Base-by-base conservation (phyloP, 495 filamentous ascomycete genomes). In the Daldinia caldariorum region DNA sequence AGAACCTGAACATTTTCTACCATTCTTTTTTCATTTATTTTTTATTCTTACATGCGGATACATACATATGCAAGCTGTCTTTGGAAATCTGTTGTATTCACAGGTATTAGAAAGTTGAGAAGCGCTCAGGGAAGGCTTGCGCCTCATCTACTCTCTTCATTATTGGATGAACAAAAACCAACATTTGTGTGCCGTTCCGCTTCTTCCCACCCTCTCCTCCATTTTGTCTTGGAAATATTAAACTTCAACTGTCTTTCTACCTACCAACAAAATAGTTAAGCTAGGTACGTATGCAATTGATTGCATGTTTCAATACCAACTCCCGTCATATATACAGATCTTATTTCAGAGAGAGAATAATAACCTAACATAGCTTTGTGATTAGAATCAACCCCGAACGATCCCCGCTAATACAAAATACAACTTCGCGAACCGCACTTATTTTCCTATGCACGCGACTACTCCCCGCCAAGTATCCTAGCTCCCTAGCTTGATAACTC, bases 361-460 rank as follows among this genome's bases (percentile, higher is more conserved):
- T 67, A 67, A 72, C 35, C 60, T 51, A 57, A 10, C 37, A 32
- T 20, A 34, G 5, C 9, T 18, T 12, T 39, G 54, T 39, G 1
- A 20, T 67, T 38, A 67, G 63, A 59, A 50, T 16, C 49, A 61
- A 32, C 39, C 16, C 50, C 38, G 43, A 65, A 65, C 54, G 47
- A 64, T 61, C 50, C 57, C 34, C 31, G 29, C 20, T 51, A 60
- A 31, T 45, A 60, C 26, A 39, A 56, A 60, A 31, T 45, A 60
- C 26, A 39, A 56, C 43, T 65, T 38, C 41, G 45, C 64, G 55
- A 64, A 65, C 54, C 70, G 41, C 38, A 62, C 37, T 53, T 31
- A 29, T 38, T 7, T 16, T 34, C 67, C 41, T 41, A 66, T 65
- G 65, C 61, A 68, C 70, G 61, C 70, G 65, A 66, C 61, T 65